Evolutionary conservation across 139 green algal species (phyloP).

Genomic region (Astrephomene gubernaculifera): DNA sequence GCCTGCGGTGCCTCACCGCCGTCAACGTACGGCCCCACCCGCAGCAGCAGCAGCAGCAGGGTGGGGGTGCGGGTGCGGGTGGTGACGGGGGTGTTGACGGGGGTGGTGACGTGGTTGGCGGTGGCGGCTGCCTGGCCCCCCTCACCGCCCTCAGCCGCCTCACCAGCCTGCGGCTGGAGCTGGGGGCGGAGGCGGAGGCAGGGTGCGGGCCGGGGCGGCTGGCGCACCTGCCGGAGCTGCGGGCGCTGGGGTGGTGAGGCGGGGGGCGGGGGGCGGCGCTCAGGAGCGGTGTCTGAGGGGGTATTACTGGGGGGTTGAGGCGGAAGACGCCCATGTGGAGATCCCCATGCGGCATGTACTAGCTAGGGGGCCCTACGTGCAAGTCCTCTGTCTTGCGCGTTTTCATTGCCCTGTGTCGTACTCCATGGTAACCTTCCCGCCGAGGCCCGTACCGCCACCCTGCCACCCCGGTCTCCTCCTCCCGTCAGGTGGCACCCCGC

Average conservation of each 20-base stretch:
- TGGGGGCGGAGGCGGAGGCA: neutral
- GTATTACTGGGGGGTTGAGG: neutral
- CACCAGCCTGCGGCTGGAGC: constrained; percentile 13
- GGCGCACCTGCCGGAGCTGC: constrained; percentile 9
- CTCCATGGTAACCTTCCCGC: neutral
- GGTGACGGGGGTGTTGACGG: no score
- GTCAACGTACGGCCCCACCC: neutral
- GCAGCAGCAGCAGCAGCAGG: neutral
- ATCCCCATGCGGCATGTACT: no score
- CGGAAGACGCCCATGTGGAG: no score
- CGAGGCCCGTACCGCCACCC: neutral
- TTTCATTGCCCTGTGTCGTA: no score
- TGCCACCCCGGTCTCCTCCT: neutral
- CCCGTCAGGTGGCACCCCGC: neutral
- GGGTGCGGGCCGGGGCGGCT: constrained; percentile 2
- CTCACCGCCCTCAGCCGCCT: constrained; percentile 13
- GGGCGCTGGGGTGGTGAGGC: constrained; percentile 25
- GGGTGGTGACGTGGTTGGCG: no score
- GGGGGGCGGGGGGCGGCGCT: neutral
- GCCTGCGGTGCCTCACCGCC: neutral
- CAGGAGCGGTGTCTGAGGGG: no score
- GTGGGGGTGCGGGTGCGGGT: neutral
- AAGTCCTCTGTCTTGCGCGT: neutral
- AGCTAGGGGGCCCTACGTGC: neutral
- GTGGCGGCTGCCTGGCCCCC: neutral